Base-by-base conservation (phyloP, 1,139 yeast species). In the Saccharomyces uvarum region DNA sequence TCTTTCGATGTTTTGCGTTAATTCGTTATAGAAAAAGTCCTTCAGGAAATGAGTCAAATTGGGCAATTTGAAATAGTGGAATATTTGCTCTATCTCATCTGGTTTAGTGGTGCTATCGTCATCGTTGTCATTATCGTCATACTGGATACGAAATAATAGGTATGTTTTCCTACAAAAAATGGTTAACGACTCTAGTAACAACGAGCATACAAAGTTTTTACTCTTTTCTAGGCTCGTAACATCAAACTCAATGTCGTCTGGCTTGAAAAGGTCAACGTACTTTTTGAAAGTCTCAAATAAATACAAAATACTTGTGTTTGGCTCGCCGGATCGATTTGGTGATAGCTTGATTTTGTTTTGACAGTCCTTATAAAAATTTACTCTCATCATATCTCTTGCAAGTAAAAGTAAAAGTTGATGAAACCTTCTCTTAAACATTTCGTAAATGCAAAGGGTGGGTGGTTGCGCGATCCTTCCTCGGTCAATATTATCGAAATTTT, bases 121-220 rank as follows among this genome's bases (percentile, higher is more conserved):
- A 32, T 28, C 56, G 51, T 76, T 76, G 13, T 74, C 71, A 47
- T 80, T 77, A 1, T 89, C 85, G 69, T 83, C 82, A 48, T 77
- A 72, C 6, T 48, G 84, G 81, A 65, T 71, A 77, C 0, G 83
- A 75, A 60, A 80, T 80, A 4, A 89, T 79, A 48, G 26, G 2
- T 88, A 80, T 5, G 82, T 75, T 61, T 83, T 79, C 60, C 97
- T 77, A 58, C 88, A 73, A 60, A 86, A 87, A 14, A 91, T 89
- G 0, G 87, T 79, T 5, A 78, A 69, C 0, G 83, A 70, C 63
- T 31, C 41, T 14, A 28, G 31, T 31, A 48, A 16, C n/a, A 82
- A 82, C 14, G 79, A 67, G 52, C 19, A 54, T 21, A 46, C 32
- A 44, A 19, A 16, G 9, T 8, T 41, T 44, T 4, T 48, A 16